Base-by-base conservation (phyloP, 768 basidiomycete genomes). In the Lactifluus volemus region DNA sequence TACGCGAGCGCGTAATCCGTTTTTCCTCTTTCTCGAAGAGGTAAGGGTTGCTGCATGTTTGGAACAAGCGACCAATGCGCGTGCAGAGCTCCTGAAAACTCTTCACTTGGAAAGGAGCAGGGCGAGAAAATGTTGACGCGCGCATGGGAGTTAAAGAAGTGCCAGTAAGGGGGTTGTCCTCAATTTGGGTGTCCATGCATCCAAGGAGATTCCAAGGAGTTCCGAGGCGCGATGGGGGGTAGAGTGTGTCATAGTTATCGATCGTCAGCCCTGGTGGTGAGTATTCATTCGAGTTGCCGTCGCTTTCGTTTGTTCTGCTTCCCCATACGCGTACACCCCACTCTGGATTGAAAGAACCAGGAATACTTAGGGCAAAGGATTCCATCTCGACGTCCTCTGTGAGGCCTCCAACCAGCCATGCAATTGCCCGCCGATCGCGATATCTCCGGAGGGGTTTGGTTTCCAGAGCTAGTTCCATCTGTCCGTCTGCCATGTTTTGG, bases 401-500 rank as follows among this genome's bases (percentile, higher is more conserved):
- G 30, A 49, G 29, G 15, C 44, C 49, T 4, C 54, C 12, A n/a
- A 49, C 32, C 1, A 65, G 41, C 63, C 63, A 61, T 30, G 19
- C 29, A 30, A 65, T 59, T 32, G 63, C 60, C 15, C 49, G 55
- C 14, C 49, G 60, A 12, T 65, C 63, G n/a, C 63, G 63, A 19
- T 39, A 34, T 21, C 39, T 49, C 17, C 64, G 60, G 2, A 19
- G 36, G 6, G 29, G 25, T 12, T 48, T 47, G 30, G 58, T 29
- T 53, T 61, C 48, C 63, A 65, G 61, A 4, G 60, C 63, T 8
- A 65, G 52, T n/a, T 58, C 54, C 30, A 58, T 53, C 39, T 56
- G 63, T 17, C 52, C 60, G 11, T 58, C 56, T 17, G 56, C 53
- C 60, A 65, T 65, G 12, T 58, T 51, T 15, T 51, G 30, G 42